Conservation (phyloP, 2,329 filamentous ascomycete genomes). For the Aaosphaeria arxii region DNA sequence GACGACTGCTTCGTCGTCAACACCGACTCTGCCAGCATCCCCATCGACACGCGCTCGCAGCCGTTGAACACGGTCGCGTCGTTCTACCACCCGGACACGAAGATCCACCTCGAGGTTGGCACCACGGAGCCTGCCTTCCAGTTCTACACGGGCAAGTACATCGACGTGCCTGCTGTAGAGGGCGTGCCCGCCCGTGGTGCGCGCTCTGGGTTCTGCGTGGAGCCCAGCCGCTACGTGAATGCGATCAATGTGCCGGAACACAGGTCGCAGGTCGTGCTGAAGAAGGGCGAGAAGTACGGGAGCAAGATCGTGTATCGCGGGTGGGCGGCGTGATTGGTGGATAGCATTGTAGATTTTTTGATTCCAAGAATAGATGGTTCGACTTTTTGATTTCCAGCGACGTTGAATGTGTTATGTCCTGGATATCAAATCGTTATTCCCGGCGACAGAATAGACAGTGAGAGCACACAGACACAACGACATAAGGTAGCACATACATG, state of each 20-base stretch:
- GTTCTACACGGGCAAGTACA: slow-evolving; percentile 89
- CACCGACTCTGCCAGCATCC: slow-evolving; percentile 52
- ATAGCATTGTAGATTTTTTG: too few species aligned
- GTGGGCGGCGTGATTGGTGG: slow-evolving; percentile 51
- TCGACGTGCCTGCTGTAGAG: slow-evolving; percentile 66
- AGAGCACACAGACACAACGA: too few species aligned
- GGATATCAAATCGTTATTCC: too few species aligned
- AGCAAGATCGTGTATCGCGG: slow-evolving; percentile 78
- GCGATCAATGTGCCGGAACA: slow-evolving; percentile 79
- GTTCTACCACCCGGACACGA: slow-evolving; percentile 70
- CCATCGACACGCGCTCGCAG: slow-evolving; percentile 50
- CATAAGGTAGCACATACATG: too few species aligned
- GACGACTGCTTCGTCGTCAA: slow-evolving; percentile 90
- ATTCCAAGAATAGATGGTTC: too few species aligned
- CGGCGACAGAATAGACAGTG: too few species aligned
- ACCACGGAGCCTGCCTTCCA: slow-evolving; percentile 97
- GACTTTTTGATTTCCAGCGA: too few species aligned
- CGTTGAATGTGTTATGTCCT: too few species aligned
- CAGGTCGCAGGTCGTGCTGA: slow-evolving; percentile 74
- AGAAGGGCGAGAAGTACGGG: slow-evolving; percentile 82
- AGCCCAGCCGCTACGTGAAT: slow-evolving; percentile 89
- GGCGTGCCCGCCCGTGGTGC: slow-evolving; percentile 61
- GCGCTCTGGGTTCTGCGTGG: slow-evolving; percentile 82
- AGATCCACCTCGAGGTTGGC: slow-evolving; percentile 78
- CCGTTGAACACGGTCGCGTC: slow-evolving; percentile 66